Base-by-base conservation (phyloP, 2,329 filamentous ascomycete species). In the Exophiala lecanii-corni region DNA sequence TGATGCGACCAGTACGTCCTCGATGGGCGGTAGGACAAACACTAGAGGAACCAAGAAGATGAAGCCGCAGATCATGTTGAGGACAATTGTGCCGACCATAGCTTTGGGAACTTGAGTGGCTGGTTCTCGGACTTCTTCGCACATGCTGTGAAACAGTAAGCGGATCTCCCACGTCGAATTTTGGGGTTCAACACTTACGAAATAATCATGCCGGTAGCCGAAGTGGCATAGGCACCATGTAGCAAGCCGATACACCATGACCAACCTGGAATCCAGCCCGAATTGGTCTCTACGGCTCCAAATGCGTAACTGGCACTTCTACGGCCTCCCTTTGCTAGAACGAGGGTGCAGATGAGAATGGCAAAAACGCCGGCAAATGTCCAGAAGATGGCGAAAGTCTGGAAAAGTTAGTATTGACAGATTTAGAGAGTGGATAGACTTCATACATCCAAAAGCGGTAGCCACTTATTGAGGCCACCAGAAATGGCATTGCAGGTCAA, bases 161-260 rank as follows among this genome's bases (percentile, higher is more conserved):
- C 9, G 9, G 25, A 32, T 47, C 26, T 31, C 12, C 5, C 9
- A 9, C 20, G 7, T 45, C 35, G 42, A 55, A 39, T 54, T 47
- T 35, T 38, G 43, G 28, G 47, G 41, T 36, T 38, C 45, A 19
- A 48, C 36, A 71, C 78, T 72, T 67, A 82, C 79, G 79, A 84
- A 60, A 87, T 82, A 46, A 88, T 82, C 84, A 88, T 88, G 64
- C 84, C 84, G 0, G 82, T 86, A 12, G 82, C 84, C 3, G 82
- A 86, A 10, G 82, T 86, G 34, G 81, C 82, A 57, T 87, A 86
- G 49, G 79, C 83, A 37, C 80, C 82, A 56, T 86, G 82, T 15
- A 86, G 69, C 19, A 87, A 72, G 59, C 83, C 83, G 46, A 87
- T 79, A 59, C 76, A 80, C 67, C 85, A 86, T 3, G 82, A 81